Conservation (phyloP, 441 rosid species). For the Manihot esculenta region DNA sequence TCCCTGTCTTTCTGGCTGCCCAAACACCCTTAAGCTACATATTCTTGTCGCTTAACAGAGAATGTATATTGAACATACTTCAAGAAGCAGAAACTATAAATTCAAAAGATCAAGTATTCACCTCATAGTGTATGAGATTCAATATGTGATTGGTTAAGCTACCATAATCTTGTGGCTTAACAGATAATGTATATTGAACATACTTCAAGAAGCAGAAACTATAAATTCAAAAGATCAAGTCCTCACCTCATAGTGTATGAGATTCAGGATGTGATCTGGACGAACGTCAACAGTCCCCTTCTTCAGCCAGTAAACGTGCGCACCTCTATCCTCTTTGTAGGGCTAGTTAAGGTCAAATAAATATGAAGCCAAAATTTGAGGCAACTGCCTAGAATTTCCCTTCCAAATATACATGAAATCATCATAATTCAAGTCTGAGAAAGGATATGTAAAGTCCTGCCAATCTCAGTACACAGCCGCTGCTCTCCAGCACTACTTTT, state of each 20-base stretch:
- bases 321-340: slow-evolving; percentile 83
- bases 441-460: slow-evolving; percentile 99
- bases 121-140: too few species aligned
- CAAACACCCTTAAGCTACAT: too few species aligned
- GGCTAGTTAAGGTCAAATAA: slow-evolving; percentile 43
- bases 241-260: slow-evolving; percentile 89
- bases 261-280: slow-evolving; percentile 90
- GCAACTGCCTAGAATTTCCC: slow-evolving; percentile 1
- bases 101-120: too few species aligned
- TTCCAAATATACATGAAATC: background rate
- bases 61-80: too few species aligned
- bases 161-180: too few species aligned
- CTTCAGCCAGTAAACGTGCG: slow-evolving; percentile 76
- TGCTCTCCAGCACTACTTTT: slow-evolving; percentile 62
- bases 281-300: slow-evolving; percentile 66
- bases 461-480: slow-evolving; percentile 77
- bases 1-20: too few species aligned
- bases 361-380: background rate
- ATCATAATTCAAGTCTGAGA: slow-evolving; percentile 10
- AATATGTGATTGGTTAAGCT: too few species aligned
- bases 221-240: slow-evolving; percentile 7
- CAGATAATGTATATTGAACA: background rate
- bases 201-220: background rate
- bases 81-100: too few species aligned
- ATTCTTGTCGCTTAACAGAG: too few species aligned